Conservation (phyloP, 2,329 filamentous ascomycete genomes). For the Cytospora paraplurivora region DNA sequence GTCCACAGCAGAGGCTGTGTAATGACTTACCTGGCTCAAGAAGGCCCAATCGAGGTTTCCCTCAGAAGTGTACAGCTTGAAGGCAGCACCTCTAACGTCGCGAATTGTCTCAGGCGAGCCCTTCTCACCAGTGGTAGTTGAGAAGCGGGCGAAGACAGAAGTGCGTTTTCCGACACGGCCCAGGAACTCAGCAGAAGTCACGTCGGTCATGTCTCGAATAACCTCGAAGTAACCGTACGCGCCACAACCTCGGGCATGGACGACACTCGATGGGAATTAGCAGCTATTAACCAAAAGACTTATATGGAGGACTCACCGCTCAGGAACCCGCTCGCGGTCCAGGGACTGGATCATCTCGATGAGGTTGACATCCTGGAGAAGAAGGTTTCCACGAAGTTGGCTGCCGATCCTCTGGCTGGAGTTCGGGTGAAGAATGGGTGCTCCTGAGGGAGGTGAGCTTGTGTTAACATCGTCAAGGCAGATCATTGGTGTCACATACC, state of each 20-base stretch:
- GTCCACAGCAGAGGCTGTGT: neutral
- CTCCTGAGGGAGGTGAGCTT: neutral
- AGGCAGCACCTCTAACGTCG: conserved; percentile 66
- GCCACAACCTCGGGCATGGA: conserved; percentile 52
- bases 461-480: neutral
- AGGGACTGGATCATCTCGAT: conserved; percentile 19
- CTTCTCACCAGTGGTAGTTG: conserved; percentile 17
- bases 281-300: neutral
- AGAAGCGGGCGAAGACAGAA: conserved; percentile 40
- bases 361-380: conserved; percentile 19
- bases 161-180: conserved; percentile 56
- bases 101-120: conserved; percentile 56
- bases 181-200: conserved; percentile 58
- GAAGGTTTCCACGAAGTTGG: conserved; percentile 9
- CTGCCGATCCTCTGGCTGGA: conserved; percentile 17
- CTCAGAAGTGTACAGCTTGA: conserved; percentile 65
- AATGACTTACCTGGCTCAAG: conserved; percentile 2
- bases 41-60: conserved; percentile 61
- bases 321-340: conserved; percentile 14
- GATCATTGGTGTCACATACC: neutral
- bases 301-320: neutral
- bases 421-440: conserved; percentile 12
- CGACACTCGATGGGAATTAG: conserved; percentile 34
- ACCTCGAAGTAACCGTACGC: conserved; percentile 62
- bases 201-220: conserved; percentile 58